Evolutionary conservation across 2,329 filamentous ascomycete species (phyloP).

Genomic region (Colletotrichum trifolii): DNA sequence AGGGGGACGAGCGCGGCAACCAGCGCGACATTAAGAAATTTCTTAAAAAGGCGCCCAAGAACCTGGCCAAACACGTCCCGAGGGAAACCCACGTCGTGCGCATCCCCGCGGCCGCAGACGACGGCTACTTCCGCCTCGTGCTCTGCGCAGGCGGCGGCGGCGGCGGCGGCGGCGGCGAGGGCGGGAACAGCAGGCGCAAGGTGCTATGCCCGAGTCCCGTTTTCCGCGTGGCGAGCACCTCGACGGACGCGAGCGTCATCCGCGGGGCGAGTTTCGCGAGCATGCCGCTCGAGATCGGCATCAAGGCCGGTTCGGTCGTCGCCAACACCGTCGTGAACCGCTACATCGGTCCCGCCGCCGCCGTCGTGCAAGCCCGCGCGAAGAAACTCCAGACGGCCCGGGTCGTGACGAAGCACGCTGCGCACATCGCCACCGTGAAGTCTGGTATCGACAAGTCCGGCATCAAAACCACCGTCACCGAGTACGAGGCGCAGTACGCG

Average conservation of each 20-base stretch:
- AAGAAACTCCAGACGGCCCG: slow-evolving; percentile 43
- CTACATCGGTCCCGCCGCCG: slow-evolving; percentile 49
- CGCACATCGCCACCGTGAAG: slow-evolving; percentile 38
- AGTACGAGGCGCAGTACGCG: slow-evolving; percentile 51
- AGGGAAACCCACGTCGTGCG: slow-evolving; percentile 74
- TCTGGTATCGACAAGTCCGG: slow-evolving; percentile 43
- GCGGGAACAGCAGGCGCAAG: slow-evolving; percentile 57
- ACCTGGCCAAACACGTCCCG: slow-evolving; percentile 59
- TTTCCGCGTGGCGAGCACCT: slow-evolving; percentile 76
- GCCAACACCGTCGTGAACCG: slow-evolving; percentile 57
- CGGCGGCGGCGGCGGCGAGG: slow-evolving; percentile 32
- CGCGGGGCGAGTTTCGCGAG: slow-evolving; percentile 73
- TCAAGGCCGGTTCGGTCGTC: slow-evolving; percentile 65
- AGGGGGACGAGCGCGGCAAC: slow-evolving; percentile 71
- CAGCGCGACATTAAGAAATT: slow-evolving; percentile 76
- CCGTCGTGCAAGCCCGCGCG: slow-evolving; percentile 54
- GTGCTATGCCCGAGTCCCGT: slow-evolving; percentile 73
- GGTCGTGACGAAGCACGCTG: slow-evolving; percentile 14
- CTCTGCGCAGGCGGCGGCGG: slow-evolving; percentile 61
- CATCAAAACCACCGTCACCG: slow-evolving; percentile 45
- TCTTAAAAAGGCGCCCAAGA: slow-evolving; percentile 62
- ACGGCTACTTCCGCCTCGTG: slow-evolving; percentile 77
- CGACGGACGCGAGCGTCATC: slow-evolving; percentile 68
- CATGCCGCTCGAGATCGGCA: slow-evolving; percentile 73
- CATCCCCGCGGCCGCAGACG: slow-evolving; percentile 70